Evolutionary conservation across 2,329 filamentous ascomycete species (phyloP), one percentile per base, ranked within the genome.

Genomic region (Colletotrichum karsti): DNA sequence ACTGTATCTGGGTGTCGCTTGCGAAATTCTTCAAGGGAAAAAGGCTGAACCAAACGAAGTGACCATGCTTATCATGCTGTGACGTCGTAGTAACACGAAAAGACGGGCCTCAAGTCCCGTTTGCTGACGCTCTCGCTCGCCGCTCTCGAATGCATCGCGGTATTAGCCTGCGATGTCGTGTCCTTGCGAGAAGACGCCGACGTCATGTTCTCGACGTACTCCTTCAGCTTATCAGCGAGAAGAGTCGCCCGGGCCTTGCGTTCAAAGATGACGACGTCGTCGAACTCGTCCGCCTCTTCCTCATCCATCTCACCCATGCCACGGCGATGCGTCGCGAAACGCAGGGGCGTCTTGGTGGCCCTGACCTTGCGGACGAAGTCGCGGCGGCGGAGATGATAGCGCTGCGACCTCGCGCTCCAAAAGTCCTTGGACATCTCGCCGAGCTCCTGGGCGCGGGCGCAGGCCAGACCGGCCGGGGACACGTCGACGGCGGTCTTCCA

Each of bases 401-500:
- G 73, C 12, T 70, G 56, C 5, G 78, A 73, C 6, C 80, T 74
- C 1, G 78, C 69, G 24, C 77, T 78, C 80, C 79, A 83, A 70
- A 82, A 82, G 72, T 83, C 81, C 53, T 79, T 77, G 39, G 77
- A 74, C 80, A 83, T 82, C 67, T 83, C 77, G 6, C 75, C 77
- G 0, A 83, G 75, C 72, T 83, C 81, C 9, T 72, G 67, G 1
- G 77, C 77, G 26, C 80, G 75, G 3, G 77, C 76, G 4, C 66
- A 71, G 1, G 78, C 77, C 6, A 82, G 75, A 1, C 74, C 75
- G 1, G 74, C 61, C 0, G 75, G 62, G 0, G 77, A 76, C 13
- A 80, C 67, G 53, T 82, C 76, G 8, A 77, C 72, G 20, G 74
- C 75, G 33, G 63, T 67, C 69, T 81, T 82, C 80, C 81, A 82